A percentile compares a stretch with the other conserved stretches of the same genome.
These are phyloP conservation scores for Lolium perenne DNA, from an alignment of 176 grass and related monocot genomes.

Conservation along the genomic window DNA sequence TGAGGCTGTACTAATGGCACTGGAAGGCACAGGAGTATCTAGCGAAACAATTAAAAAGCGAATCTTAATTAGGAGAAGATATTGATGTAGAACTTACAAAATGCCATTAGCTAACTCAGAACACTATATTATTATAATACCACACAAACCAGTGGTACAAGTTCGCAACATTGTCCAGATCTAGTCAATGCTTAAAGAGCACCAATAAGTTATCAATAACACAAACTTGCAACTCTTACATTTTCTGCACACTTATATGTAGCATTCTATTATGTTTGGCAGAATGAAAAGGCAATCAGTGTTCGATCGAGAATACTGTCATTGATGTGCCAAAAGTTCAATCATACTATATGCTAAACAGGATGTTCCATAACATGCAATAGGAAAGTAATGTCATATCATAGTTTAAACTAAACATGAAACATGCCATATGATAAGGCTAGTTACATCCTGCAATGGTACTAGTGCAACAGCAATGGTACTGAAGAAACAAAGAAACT, in stretches of 20 bases:
- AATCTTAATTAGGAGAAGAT: slow-evolving; percentile 2
- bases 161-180: background rate
- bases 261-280: slow-evolving; percentile 30
- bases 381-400: background rate
- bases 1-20: slow-evolving; percentile 48
- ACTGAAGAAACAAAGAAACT: slow-evolving; percentile 26
- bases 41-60: slow-evolving; percentile 47
- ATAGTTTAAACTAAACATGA: slow-evolving; percentile 15
- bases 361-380: slow-evolving; percentile 14
- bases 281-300: slow-evolving; percentile 9
- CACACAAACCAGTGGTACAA: background rate
- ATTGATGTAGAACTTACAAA: background rate
- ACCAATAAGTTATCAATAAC: background rate
- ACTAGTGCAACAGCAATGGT: background rate
- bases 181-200: slow-evolving; percentile 15
- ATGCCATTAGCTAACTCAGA: background rate
- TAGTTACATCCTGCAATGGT: slow-evolving; percentile 9
- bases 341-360: slow-evolving; percentile 28
- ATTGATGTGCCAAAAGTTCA: slow-evolving; percentile 32
- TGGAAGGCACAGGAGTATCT: slow-evolving; percentile 57
- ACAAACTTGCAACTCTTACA: background rate
- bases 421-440: background rate
- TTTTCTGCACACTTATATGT: slow-evolving; percentile 11
- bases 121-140: slow-evolving; percentile 13
- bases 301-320: slow-evolving; percentile 16